Evolutionary conservation across 129 eudicot species (phyloP).

Genomic region (Arctium lappa): DNA sequence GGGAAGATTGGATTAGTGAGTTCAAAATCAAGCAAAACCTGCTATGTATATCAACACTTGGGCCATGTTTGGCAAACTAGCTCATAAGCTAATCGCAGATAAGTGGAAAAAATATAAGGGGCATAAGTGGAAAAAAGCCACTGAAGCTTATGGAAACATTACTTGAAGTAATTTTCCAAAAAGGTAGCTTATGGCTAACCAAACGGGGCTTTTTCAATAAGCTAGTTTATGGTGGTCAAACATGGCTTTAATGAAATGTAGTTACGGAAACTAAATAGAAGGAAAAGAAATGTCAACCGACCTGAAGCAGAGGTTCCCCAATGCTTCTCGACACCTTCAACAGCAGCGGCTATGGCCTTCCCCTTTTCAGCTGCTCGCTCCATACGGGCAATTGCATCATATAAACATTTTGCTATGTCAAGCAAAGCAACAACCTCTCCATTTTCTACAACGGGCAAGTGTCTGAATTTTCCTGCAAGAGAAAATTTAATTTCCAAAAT

Average conservation of each 20-base stretch:
- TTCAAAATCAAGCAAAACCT: no score
- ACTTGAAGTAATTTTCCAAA: background rate
- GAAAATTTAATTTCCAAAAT: background rate
- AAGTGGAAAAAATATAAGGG: background rate
- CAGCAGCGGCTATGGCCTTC: conserved; percentile 98
- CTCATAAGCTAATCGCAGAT: no score
- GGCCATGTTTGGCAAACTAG: no score
- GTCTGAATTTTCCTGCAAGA: conserved; percentile 89
- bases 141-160: no score
- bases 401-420: conserved; percentile 92
- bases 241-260: background rate
- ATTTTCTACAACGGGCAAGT: conserved; percentile 91
- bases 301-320: conserved; percentile 90
- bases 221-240: background rate
- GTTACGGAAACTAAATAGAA: background rate
- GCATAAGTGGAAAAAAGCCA: background rate
- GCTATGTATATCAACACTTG: no score
- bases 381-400: conserved; percentile 97
- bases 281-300: conserved; percentile 23
- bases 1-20: no score
- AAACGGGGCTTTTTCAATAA: background rate
- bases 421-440: conserved; percentile 96
- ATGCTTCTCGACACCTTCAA: conserved; percentile 97
- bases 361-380: conserved; percentile 99
- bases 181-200: background rate